Conservation (phyloP, 2,329 filamentous ascomycete species). For the Aspergillus tamarii region DNA sequence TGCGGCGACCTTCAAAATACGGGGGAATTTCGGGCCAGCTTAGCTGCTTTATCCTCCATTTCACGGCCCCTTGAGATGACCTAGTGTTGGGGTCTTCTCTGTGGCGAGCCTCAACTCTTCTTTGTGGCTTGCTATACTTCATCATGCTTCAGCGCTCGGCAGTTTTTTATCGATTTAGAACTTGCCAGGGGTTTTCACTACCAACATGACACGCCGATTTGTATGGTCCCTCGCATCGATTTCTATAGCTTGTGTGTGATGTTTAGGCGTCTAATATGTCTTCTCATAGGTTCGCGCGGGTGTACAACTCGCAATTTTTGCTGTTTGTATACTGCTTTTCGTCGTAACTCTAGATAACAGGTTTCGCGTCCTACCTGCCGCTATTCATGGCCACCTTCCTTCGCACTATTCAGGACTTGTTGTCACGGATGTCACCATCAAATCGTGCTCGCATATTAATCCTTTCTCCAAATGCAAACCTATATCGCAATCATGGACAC, state of each 20-base stretch:
- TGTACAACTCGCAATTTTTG: constrained; percentile 72
- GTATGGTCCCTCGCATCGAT: constrained; percentile 29
- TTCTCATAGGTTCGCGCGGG: constrained; percentile 61
- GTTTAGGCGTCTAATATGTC: constrained; percentile 11
- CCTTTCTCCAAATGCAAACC: constrained; percentile 75
- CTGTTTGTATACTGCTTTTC: constrained; percentile 68
- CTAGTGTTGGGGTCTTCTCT: constrained; percentile 31
- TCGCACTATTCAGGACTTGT: constrained; percentile 82
- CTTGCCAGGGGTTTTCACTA: constrained; percentile 34
- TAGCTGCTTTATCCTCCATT: constrained; percentile 12
- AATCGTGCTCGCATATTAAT: constrained; percentile 75
- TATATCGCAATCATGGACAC: constrained; percentile 74
- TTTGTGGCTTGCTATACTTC: constrained; percentile 23
- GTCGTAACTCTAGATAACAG: constrained; percentile 84
- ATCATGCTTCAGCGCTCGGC: constrained; percentile 37
- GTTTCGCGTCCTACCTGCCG: constrained; percentile 81
- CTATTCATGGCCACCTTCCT: constrained; percentile 85
- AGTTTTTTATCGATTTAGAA: constrained; percentile 30
- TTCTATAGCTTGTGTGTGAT: constrained; percentile 2
- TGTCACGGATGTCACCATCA: constrained; percentile 81
- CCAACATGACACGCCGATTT: constrained; percentile 47
- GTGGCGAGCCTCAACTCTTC: constrained; percentile 22
- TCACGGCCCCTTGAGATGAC: constrained; percentile 35
- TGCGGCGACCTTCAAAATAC: constrained; percentile 1
- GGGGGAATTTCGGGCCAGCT: not conserved